Conservation (phyloP, 106 monocot genomes). For the Agapanthus africanus region DNA sequence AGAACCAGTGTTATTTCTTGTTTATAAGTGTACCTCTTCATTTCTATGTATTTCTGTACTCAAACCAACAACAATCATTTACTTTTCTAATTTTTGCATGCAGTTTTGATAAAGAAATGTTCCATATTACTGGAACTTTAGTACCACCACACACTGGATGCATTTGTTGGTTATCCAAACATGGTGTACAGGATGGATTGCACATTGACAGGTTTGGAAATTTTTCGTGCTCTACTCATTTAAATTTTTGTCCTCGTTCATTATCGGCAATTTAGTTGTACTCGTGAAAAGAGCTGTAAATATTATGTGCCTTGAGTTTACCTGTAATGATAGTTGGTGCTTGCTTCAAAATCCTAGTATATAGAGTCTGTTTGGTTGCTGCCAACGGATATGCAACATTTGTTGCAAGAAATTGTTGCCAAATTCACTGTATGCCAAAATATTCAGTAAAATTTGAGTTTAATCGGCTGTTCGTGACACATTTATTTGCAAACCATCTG, state of each 20-base stretch:
- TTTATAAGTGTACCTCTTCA: background rate
- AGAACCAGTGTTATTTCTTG: background rate
- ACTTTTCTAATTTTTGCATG: background rate
- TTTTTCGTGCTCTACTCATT: background rate
- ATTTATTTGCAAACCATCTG: too few species aligned
- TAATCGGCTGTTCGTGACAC: too few species aligned
- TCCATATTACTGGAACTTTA: constrained; percentile 58
- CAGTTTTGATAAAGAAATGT: constrained; percentile 63
- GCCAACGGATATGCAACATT: too few species aligned
- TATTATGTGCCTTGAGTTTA: background rate
- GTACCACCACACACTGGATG: constrained; percentile 42
- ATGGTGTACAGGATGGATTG: constrained; percentile 17
- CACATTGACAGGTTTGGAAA: constrained; percentile 27
- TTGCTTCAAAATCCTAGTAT: background rate
- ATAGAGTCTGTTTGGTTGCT: too few species aligned
- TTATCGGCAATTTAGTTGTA: background rate
- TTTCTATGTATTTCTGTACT: background rate
- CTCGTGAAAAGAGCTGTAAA: background rate
- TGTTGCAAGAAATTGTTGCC: too few species aligned
- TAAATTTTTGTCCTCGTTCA: background rate
- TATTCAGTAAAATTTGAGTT: too few species aligned
- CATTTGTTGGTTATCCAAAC: constrained; percentile 51
- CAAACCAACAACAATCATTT: background rate
- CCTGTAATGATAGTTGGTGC: background rate
- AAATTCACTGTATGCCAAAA: too few species aligned